Percentiles rank a stretch among this genome's conserved stretches.
phyloP scores from a whole-genome alignment of 306 rosid species.

The Quercus cerris region DNA sequence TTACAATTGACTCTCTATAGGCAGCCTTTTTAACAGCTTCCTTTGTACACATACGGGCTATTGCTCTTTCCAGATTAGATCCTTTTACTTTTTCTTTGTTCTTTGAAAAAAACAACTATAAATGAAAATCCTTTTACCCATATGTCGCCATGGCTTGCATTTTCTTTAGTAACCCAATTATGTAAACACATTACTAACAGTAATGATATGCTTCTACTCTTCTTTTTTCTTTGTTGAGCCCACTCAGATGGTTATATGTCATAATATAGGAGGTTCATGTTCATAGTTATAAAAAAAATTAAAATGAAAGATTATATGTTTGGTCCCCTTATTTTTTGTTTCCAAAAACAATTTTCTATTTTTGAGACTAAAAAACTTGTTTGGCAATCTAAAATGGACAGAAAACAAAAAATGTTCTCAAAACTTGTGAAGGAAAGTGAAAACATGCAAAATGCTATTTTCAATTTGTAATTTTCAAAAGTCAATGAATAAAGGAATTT shows the following conservation, averaged over 20 bases:
- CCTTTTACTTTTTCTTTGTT: not conserved
- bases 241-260: not conserved
- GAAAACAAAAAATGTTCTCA: accelerated
- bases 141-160: not conserved
- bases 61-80: not conserved
- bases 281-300: no score
- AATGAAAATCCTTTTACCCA: not conserved
- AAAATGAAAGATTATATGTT: no score
- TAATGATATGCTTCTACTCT: not conserved
- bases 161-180: not conserved
- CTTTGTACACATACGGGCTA: not conserved
- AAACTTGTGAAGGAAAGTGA: no score
- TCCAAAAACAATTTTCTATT: no score
- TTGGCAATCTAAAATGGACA: no score
- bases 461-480: no score
- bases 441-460: no score
- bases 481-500: no score
- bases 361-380: no score
- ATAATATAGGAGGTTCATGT: not conserved
- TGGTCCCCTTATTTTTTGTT: no score
- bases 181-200: not conserved
- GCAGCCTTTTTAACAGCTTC: not conserved
- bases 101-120: not conserved
- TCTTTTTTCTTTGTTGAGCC: not conserved
- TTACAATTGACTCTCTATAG: not conserved